Evolutionary conservation across 2,329 filamentous ascomycete genomes (phyloP).

Genomic region (Sphaerostilbella broomeana): DNA sequence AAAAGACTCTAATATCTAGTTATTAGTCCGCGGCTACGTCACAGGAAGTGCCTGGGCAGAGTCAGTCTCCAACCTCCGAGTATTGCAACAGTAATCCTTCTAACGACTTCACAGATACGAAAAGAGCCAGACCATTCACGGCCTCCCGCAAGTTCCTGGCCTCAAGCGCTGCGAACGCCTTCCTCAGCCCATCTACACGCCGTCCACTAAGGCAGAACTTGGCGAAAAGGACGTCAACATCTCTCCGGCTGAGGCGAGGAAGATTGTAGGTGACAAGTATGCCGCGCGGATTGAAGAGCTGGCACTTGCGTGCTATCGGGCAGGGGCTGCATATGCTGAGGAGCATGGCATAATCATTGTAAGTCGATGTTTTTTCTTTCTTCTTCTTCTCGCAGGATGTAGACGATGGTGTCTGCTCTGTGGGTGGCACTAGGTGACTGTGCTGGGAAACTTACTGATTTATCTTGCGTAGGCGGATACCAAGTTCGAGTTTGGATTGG

Average conservation of each 20-base stretch:
- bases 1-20: neutral
- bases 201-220: constrained; percentile 75
- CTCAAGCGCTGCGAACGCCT: constrained; percentile 66
- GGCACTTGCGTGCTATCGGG: constrained; percentile 27
- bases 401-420: too few relatives aligned
- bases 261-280: constrained; percentile 30
- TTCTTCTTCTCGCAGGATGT: neutral
- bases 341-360: constrained; percentile 33
- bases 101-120: constrained; percentile 36
- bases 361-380: neutral
- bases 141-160: constrained; percentile 60
- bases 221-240: constrained; percentile 85
- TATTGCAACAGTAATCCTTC: neutral
- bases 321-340: constrained; percentile 54
- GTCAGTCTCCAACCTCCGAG: constrained; percentile 16
- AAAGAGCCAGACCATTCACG: constrained; percentile 70
- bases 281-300: constrained; percentile 27
- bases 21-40: constrained; percentile 69
- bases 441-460: too few relatives aligned
- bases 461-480: constrained; percentile 4
- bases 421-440: too few relatives aligned
- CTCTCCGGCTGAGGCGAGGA: constrained; percentile 55
- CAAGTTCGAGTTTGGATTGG: constrained; percentile 8
- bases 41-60: constrained; percentile 80
- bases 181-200: constrained; percentile 57